Base-by-base conservation (phyloP, 1,284 basidiomycete species). In the Rhizoctonia solani region DNA sequence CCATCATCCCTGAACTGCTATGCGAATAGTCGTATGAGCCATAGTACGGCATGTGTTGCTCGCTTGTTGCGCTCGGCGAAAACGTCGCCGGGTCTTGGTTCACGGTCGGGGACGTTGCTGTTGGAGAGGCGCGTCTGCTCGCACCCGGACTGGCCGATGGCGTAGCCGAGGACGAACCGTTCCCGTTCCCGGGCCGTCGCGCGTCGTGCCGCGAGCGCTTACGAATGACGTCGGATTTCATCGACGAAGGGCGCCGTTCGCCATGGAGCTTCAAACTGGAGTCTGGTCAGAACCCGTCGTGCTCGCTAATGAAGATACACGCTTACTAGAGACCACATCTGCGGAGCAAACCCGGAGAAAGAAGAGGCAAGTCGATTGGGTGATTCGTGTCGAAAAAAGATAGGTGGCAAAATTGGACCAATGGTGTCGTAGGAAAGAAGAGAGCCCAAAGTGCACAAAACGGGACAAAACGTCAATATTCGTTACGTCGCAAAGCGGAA, bases 201-300 rank as follows among this genome's bases (percentile, higher is more conserved):
- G 68, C 85, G 68, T 91, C 88, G 72, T 90, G 88, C 3, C 89
- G 81, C 2, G 89, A 89, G 41, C 89, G 86, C 73, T 91, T 92
- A 71, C 89, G 87, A 72, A 92, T 90, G 52, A 91, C 85, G 71
- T 92, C 89, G 9, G 88, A 90, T 76, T 92, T 92, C 90, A 92
- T 92, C 16, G 88, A 89, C 72, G 92, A 90, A 4, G 90, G 89
- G 46, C 90, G 86, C 3, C 88, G 85, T 30, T 88, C 87, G 27
- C 89, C 89, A 74, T 92, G 90, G 11, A 92, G 78, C 76, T 92
- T 92, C 78, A 89, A 90, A 75, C 83, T 85, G 71, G 58, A 70
- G 46, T 53, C 25, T 30, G 67, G 23, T 46, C 23, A 13, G 13
- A 27, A 53, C 27, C 55, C 14, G 23, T 54, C 16, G 37, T 16